These are phyloP conservation scores for Apiotrichum brassicae DNA, from an alignment of 1,284 basidiomycete species.

Conservation along the genomic window DNA sequence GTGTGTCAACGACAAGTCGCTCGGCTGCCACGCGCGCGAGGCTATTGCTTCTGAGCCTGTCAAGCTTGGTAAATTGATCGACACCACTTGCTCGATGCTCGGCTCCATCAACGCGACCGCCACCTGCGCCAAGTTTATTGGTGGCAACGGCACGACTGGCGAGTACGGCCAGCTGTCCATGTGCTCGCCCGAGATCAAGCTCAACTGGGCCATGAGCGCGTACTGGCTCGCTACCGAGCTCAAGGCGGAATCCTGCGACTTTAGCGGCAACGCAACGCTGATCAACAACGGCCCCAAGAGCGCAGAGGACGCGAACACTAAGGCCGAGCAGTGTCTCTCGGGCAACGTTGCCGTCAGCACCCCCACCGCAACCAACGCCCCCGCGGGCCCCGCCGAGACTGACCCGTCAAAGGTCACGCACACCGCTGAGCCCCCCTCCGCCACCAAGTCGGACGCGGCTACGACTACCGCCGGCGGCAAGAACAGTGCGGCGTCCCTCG, in stretches of 20 bases:
- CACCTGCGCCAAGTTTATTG: constrained; percentile 58
- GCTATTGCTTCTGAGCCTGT: constrained; percentile 58
- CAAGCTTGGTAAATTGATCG: constrained; percentile 61
- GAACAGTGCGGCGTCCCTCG: neutral
- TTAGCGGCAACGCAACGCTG: constrained; percentile 74
- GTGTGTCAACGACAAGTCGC: constrained; percentile 59
- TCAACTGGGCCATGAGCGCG: constrained; percentile 75
- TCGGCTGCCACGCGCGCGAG: constrained; percentile 67
- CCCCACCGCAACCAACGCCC: constrained; percentile 4
- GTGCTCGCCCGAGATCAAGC: constrained; percentile 63
- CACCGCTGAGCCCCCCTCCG: neutral
- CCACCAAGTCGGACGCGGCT: too few relatives aligned
- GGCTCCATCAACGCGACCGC: constrained; percentile 54
- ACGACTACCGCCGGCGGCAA: neutral
- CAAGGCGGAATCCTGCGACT: constrained; percentile 55
- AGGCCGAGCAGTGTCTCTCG: constrained; percentile 8
- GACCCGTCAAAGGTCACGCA: neutral
- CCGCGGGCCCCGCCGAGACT: neutral
- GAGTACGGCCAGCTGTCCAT: constrained; percentile 66
- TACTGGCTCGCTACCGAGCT: constrained; percentile 59
- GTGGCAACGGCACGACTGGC: constrained; percentile 65
- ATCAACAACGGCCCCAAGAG: constrained; percentile 41
- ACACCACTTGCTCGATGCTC: constrained; percentile 62
- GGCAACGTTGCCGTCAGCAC: constrained; percentile 7
- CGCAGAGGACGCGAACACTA: constrained; percentile 1